These are phyloP conservation scores for Coniochaeta sp. DNA, from an alignment of 2,329 filamentous ascomycete genomes.

Conservation along the genomic window DNA sequence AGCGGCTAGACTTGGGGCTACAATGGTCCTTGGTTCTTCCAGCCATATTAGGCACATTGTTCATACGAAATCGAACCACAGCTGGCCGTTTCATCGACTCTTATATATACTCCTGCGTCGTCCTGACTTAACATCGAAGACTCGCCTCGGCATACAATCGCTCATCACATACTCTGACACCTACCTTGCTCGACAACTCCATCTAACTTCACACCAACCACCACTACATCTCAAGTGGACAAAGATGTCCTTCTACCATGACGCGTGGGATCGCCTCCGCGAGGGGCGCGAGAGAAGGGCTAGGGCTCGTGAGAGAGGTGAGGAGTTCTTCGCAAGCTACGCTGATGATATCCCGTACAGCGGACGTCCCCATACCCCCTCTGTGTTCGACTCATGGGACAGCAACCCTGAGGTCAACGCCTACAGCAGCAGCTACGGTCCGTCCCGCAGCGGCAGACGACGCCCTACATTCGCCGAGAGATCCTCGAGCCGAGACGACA, in stretches of 20 bases:
- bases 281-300: neutral
- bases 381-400: neutral
- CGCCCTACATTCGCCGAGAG: neutral
- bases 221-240: neutral
- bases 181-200: neutral
- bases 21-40: neutral
- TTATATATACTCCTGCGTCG: neutral
- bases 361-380: neutral
- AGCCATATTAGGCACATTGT: neutral
- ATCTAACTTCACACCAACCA: neutral
- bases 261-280: neutral
- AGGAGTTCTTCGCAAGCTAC: neutral
- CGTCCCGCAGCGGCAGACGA: neutral
- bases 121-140: neutral
- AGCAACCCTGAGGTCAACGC: neutral
- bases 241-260: neutral
- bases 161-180: neutral
- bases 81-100: neutral
- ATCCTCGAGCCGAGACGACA: neutral
- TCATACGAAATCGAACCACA: neutral
- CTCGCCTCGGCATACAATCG: neutral
- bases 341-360: neutral
- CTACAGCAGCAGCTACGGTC: neutral
- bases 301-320: neutral
- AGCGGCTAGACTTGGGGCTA: neutral